These are phyloP conservation scores for Apiospora sp. DNA, from an alignment of 2,329 filamentous ascomycete species.

Conservation along the genomic window DNA sequence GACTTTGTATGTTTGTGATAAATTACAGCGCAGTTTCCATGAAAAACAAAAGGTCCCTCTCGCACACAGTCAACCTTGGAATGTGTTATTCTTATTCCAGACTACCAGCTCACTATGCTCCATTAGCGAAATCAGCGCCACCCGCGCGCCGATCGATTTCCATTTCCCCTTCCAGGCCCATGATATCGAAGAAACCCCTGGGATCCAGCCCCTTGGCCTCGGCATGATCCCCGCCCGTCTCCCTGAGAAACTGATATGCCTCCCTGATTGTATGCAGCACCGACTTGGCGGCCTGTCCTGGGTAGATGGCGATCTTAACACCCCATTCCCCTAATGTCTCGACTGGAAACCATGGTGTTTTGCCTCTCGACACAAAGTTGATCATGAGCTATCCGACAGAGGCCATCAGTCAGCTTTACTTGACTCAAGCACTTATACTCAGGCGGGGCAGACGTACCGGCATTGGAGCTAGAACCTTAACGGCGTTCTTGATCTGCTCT, in stretches of 20 bases:
- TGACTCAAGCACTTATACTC: background rate
- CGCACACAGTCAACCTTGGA: no score
- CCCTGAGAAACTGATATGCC: constrained; percentile 25
- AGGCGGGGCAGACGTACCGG: constrained; percentile 5
- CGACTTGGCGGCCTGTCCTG: constrained; percentile 26
- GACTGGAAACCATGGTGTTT: constrained; percentile 27
- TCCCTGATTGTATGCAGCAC: constrained; percentile 25
- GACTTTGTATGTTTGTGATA: no score
- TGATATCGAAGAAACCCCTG: constrained; percentile 27
- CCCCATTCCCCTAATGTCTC: constrained; percentile 23
- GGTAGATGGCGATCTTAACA: constrained; percentile 28
- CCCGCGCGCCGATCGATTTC: constrained; percentile 27
- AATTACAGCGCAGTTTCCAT: no score
- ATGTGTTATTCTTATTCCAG: background rate
- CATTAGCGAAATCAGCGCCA: constrained; percentile 20
- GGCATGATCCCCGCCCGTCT: constrained; percentile 27
- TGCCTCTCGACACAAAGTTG: constrained; percentile 27
- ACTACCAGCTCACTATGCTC: background rate
- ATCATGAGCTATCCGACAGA: constrained; percentile 24
- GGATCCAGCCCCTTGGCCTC: constrained; percentile 25
- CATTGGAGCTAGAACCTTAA: constrained; percentile 25
- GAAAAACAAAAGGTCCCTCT: no score
- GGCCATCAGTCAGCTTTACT: background rate
- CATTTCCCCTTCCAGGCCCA: constrained; percentile 26
- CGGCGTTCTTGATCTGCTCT: constrained; percentile 26